Evolutionary conservation across 225 moss, liverwort and hornwort genomes (phyloP), one percentile per base, ranked within the genome.

Genomic region (Sphagnum contortum): DNA sequence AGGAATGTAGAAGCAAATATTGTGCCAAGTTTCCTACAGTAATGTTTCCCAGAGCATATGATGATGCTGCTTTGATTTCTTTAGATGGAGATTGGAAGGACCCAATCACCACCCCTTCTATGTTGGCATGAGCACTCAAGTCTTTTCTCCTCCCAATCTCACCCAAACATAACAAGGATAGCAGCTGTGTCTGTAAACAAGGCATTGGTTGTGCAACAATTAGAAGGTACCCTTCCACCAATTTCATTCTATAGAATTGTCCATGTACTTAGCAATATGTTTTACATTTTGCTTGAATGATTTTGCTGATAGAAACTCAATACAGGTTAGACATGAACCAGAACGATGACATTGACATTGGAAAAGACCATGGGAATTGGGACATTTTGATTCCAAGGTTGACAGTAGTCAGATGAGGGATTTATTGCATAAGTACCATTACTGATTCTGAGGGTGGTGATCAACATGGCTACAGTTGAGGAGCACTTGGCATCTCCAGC

Each of bases 131-230:
- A 49, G 74, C 60, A 72, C 87, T 86, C 29, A 98, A 68, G 76
- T 98, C 96, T 68, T 93, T 98, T 66, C 96, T 83, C 68, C 96
- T 83, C 61, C 96, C 96, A 72, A 98, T 93, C 73, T 98, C 96
- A 69, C 96, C 96, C 55, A 98, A 73, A 70, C 96, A 98, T 68
- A 98, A 65, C 47, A 98, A 76, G 13, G 96, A 89, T 74, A 98
- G 78, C 5, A 98, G 86, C 66, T 90, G 90, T 54, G 87, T 85
- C 96, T 98, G 96, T 83, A 78, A 68, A 45, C 63, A 29, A 29
- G 29, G 29, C 29, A 29, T 29, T 29, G 1, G 29, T 29, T 29
- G 29, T 29, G 29, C 29, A 29, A 29, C 29, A 29, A 29, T 29
- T 29, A 29, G 29, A 29, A 29, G 29, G 29, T 29, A 29, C 29